Base-by-base conservation (phyloP, 1,284 basidiomycete genomes). In the Lentinula novae-zelandiae region DNA sequence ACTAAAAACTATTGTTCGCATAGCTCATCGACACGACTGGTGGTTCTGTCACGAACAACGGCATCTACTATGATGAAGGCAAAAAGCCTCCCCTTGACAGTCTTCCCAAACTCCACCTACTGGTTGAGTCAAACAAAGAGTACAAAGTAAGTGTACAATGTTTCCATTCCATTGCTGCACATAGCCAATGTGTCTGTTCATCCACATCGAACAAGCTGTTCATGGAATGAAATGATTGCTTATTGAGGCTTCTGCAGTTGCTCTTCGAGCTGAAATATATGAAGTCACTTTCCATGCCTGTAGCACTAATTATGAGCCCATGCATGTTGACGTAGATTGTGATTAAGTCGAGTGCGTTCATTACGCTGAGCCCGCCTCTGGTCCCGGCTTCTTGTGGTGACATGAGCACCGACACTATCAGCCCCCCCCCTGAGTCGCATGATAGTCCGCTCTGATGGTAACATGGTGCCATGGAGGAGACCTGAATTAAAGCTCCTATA, bases 121-220 rank as follows among this genome's bases (percentile, higher is more conserved):
- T 99, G 62, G 92, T 99, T 69, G 97, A 99, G 76, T 96, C 94
- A 20, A 99, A 99, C 75, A 96, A 98, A 69, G 95, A 97, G 72
- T 93, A 83, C 73, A 82, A 92, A 74, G 92, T 93, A 69, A 71
- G 86, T 75, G 36, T 5, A 40, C 27, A 46, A 22, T 20, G 7
- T 61, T 57, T 50, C 63, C 17, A 27, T 12, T 22, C 22, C 22
- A 22, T 5, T 57, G 52, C 36, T 59, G 44, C 39, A 60, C 51
- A n/a, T 53, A 31, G n/a, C 31, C 22, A 22, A 22, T 22, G 22
- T 57, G 52, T 54, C 62, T 54, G 42, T 63, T 64, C 66, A 59
- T 60, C 13, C 63, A 94, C 89, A 92, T 96, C 66, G 93, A 96
- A 70, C 90, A 94, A 78, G 97, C 97, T 22, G 96, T 99, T 27